Conservation (phyloP, 2,329 filamentous ascomycete species). For the Colletotrichum spaethianum region DNA sequence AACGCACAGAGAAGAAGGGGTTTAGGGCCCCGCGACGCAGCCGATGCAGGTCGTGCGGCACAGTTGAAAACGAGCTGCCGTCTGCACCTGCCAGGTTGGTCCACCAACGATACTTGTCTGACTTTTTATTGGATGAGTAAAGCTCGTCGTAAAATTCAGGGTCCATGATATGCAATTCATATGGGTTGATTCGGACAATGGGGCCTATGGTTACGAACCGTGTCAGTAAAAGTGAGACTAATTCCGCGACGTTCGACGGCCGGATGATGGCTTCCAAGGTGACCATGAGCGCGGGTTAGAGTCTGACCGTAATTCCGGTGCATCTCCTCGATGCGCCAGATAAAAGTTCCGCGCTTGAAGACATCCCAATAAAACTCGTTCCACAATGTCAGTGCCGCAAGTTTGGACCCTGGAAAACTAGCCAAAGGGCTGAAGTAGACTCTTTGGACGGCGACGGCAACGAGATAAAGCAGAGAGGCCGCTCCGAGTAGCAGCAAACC, state of each 20-base stretch:
- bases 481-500: slow-evolving; percentile 41
- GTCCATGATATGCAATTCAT: slow-evolving; percentile 50
- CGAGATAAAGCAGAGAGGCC: neutral
- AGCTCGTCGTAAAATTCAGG: slow-evolving; percentile 48
- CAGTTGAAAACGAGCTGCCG: slow-evolving; percentile 48
- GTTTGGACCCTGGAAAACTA: slow-evolving; percentile 46
- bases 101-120: slow-evolving; percentile 42
- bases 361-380: slow-evolving; percentile 55
- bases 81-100: slow-evolving; percentile 42
- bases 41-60: slow-evolving; percentile 57
- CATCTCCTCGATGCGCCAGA: slow-evolving; percentile 51
- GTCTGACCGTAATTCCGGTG: slow-evolving; percentile 51
- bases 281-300: neutral
- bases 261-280: neutral
- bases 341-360: slow-evolving; percentile 49
- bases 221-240: neutral
- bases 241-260: neutral
- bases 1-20: slow-evolving; percentile 59
- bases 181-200: slow-evolving; percentile 51
- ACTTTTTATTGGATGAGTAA: slow-evolving; percentile 43
- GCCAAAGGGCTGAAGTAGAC: slow-evolving; percentile 16
- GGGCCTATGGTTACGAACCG: slow-evolving; percentile 41
- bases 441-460: neutral
- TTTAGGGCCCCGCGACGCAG: slow-evolving; percentile 56
- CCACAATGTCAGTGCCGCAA: slow-evolving; percentile 49